Base-by-base conservation (phyloP, 768 basidiomycete genomes). In the Kwoniella botswanensis region DNA sequence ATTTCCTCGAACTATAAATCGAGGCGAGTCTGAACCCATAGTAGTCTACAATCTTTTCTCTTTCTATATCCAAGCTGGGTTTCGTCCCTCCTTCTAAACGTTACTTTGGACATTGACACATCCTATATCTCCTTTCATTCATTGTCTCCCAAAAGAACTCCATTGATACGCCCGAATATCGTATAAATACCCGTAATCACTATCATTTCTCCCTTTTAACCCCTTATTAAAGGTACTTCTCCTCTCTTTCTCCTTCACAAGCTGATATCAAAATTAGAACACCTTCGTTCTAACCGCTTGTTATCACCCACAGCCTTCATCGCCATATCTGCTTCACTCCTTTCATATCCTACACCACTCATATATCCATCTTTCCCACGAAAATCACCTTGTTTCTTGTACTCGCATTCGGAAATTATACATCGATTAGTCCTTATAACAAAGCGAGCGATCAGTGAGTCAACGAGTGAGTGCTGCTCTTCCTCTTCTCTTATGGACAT, bases 291-390 rank as follows among this genome's bases (percentile, higher is more conserved):
- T 35, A 12, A 17, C 29, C 57, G 35, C 57, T 35, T 35, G 57
- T 58, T 22, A 58, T 21, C 26, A 35, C n/a, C 21, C 18, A 26
- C 57, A 24, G 21, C 57, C 26, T 58, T 35, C 57, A 58, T 17
- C 29, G 18, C 26, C 29, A 58, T 35, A 58, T 13, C 57, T 13
- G 7, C 54, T 58, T 17, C 57, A 58, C 29, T 58, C 57, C 57
- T 58, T 58, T 58, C 57, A 58, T 58, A 58, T 17, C 15, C 26
- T 13, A 10, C 57, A 58, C 57, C 55, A 56, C 55, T 52, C n/a
- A 17, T 21, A 9, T 21, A 17, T 17, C 18, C 6, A 21, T 21
- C 24, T 2, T 55, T 55, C 54, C 21, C 54, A 55, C 54, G 24
- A 24, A n/a, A 12, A 9, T 3, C 54, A 24, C 46, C 17, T 50